Conservation (phyloP, 2,329 filamentous ascomycete species). For the Trichoderma hamatum region DNA sequence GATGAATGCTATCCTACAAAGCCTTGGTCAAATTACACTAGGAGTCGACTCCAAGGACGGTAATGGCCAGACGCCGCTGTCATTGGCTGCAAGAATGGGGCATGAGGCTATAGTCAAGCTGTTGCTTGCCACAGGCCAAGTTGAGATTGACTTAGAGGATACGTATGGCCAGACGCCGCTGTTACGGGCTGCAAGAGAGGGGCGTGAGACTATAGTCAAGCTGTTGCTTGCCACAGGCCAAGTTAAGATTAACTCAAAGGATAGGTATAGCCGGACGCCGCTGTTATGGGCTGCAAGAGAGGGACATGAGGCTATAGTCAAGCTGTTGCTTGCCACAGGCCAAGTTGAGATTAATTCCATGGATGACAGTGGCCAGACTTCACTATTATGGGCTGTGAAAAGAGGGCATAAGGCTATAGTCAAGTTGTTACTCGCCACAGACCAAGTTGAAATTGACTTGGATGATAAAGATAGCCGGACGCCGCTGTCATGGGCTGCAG, state of each 20-base stretch:
- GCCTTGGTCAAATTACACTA: rapidly evolving
- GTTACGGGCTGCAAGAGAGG: not conserved
- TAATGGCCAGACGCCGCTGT: not conserved
- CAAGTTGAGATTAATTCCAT: not conserved
- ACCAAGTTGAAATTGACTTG: not conserved
- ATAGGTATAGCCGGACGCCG: not conserved
- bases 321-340: not conserved
- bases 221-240: not conserved
- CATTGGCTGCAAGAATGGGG: not conserved
- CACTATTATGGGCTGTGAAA: not conserved
- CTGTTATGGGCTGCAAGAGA: not conserved
- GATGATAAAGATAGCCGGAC: not conserved
- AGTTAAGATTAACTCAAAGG: not conserved
- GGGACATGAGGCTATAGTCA: not conserved
- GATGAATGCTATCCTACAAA: not conserved
- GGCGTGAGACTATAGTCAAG: not conserved
- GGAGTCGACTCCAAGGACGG: not conserved
- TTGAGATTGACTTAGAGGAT: not conserved
- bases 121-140: not conserved
- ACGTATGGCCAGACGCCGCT: not conserved
- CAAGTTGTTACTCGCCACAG: not conserved
- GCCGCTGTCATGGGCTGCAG: not conserved
- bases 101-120: not conserved
- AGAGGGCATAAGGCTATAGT: not conserved
- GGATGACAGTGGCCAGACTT: not conserved